phyloP scores from a whole-genome alignment of 805 yeast genomes.

The Hemisphaericaspora nanyangensis region DNA sequence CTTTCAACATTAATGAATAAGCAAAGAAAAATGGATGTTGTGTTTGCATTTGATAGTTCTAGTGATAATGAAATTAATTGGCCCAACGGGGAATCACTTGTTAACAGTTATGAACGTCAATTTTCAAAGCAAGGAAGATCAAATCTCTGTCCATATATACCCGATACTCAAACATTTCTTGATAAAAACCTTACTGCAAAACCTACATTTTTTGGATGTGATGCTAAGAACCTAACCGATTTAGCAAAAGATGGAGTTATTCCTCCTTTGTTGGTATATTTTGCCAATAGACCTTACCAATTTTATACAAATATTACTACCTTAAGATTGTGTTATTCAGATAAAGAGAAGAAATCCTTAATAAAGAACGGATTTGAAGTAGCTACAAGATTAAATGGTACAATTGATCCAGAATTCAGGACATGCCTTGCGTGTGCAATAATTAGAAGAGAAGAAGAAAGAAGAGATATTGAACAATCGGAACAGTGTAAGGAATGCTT shows the following conservation, averaged over 20 bases:
- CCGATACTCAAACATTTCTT: conserved; percentile 29
- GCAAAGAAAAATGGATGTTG: conserved; percentile 33
- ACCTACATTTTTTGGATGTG: conserved; percentile 42
- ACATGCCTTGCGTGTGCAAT: conserved; percentile 41
- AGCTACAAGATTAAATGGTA: conserved; percentile 28
- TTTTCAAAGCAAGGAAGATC: conserved; percentile 28
- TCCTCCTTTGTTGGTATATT: conserved; percentile 37
- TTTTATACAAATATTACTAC: conserved; percentile 32
- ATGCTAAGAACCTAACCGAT: conserved; percentile 32
- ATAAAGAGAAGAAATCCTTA: conserved; percentile 33
- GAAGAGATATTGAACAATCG: conserved; percentile 32
- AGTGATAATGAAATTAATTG: conserved; percentile 25
- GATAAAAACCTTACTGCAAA: conserved; percentile 32
- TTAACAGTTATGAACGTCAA: conserved; percentile 32
- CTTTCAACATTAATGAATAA: conserved; percentile 29
- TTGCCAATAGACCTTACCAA: conserved; percentile 36
- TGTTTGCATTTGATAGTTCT: conserved; percentile 34
- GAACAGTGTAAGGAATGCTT: conserved; percentile 37
- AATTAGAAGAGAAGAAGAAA: conserved; percentile 37
- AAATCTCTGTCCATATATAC: conserved; percentile 34
- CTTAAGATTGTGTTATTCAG: conserved; percentile 29
- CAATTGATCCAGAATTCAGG: conserved; percentile 34
- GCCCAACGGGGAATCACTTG: conserved; percentile 33
- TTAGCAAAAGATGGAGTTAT: conserved; percentile 31
- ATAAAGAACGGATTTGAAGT: conserved; percentile 36